Evolutionary conservation across 805 yeast species (phyloP).

Genomic region (Blastobotrys parvus): DNA sequence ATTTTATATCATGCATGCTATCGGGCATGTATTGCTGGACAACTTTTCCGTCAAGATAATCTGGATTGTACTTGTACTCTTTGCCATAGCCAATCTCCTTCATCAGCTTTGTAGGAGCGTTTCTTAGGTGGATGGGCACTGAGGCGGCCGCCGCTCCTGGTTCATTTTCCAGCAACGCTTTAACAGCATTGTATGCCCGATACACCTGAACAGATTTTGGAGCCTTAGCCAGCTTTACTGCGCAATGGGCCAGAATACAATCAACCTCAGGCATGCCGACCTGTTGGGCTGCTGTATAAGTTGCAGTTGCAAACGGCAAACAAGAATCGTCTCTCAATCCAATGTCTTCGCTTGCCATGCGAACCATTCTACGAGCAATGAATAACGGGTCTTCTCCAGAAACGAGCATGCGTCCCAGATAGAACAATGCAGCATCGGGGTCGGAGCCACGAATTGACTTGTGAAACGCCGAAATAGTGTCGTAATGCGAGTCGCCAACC

Average conservation of each 20-base stretch:
- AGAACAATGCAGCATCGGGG: slow-evolving; percentile 83
- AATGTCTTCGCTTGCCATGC: slow-evolving; percentile 92
- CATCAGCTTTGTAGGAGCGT: slow-evolving; percentile 93
- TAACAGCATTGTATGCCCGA: slow-evolving; percentile 67
- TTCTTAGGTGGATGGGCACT: slow-evolving; percentile 65
- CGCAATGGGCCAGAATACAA: slow-evolving; percentile 81
- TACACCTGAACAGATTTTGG: slow-evolving; percentile 82
- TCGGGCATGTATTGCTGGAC: slow-evolving; percentile 63
- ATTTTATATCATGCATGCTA: slow-evolving; percentile 39
- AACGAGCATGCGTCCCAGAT: slow-evolving; percentile 76
- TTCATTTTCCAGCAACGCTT: slow-evolving; percentile 44
- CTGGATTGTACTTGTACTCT: slow-evolving; percentile 85
- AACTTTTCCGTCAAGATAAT: slow-evolving; percentile 62
- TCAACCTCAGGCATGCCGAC: slow-evolving; percentile 95
- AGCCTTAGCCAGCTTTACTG: slow-evolving; percentile 80
- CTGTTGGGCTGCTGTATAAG: slow-evolving; percentile 80
- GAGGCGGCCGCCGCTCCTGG: slow-evolving; percentile 54
- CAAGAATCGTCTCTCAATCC: slow-evolving; percentile 80
- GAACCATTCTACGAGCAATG: slow-evolving; percentile 81
- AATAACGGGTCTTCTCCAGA: slow-evolving; percentile 94
- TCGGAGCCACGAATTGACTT: slow-evolving; percentile 85
- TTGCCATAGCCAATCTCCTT: slow-evolving; percentile 77
- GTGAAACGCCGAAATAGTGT: slow-evolving; percentile 91
- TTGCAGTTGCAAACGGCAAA: slow-evolving; percentile 77
- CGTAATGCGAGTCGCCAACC: slow-evolving; percentile 89